phyloP scores from a whole-genome alignment of 345 rosid genomes.

The Gossypium ekmanianum region DNA sequence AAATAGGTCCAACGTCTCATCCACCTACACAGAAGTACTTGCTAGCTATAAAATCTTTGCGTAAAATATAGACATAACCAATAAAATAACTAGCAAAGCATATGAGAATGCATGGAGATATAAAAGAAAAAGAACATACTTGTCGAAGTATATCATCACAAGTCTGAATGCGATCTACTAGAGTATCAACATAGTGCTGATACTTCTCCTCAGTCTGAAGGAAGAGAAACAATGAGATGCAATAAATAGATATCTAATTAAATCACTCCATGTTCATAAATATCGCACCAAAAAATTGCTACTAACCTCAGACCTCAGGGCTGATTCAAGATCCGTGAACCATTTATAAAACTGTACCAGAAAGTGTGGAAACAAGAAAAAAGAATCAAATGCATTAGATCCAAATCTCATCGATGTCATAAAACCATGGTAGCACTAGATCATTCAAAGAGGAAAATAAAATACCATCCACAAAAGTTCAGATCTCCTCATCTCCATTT shows the following conservation, averaged over 20 bases:
- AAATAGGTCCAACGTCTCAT: slow-evolving; percentile 82
- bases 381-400: background rate
- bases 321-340: slow-evolving; percentile 96
- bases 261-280: slow-evolving; percentile 8
- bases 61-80: slow-evolving; percentile 7
- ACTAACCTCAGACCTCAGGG: slow-evolving; percentile 98
- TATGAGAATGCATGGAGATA: background rate
- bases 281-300: slow-evolving; percentile 19
- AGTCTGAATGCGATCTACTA: slow-evolving; percentile 74
- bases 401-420: slow-evolving; percentile 4
- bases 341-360: slow-evolving; percentile 80
- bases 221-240: slow-evolving; percentile 10
- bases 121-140: slow-evolving; percentile 38
- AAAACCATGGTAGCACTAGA: background rate
- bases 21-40: slow-evolving; percentile 55
- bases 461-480: background rate
- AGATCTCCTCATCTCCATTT: slow-evolving; percentile 3
- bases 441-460: background rate
- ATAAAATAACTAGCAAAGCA: background rate
- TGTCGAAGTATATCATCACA: slow-evolving; percentile 87
- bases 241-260: slow-evolving; percentile 9
- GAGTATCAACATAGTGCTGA: slow-evolving; percentile 72
- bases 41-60: background rate
- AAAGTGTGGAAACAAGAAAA: background rate
- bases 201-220: slow-evolving; percentile 90